Evolutionary conservation across 345 rosid genomes (phyloP), one percentile per base, ranked within the genome.

Genomic region (Salix suchowensis): DNA sequence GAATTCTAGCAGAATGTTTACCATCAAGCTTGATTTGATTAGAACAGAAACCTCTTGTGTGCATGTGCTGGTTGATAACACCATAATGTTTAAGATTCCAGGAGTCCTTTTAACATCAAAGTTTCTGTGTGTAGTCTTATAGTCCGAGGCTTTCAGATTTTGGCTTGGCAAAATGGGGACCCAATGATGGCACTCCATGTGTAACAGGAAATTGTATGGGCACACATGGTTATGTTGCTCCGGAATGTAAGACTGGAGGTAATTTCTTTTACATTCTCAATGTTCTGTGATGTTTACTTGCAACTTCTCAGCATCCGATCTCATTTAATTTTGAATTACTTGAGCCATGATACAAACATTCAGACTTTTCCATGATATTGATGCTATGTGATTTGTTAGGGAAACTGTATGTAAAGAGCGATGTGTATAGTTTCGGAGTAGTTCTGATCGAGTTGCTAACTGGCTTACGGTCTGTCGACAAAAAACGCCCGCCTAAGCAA

Each of bases 381-480:
- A 32, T 8, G 18, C 67, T 19, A 15, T 12, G 15, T 23, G 42
- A 65, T 75, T 76, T 66, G n/a, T 46, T 28, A 77, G 79, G 79
- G 19, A 65, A 23, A 24, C 26, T 77, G 37, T 24, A 21, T 62
- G 64, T 77, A 18, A 77, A 77, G 69, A 60, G 68, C 39, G 79
- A 76, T 21, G 79, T 69, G 28, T 76, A 76, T 14, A 13, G 74
- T 69, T 77, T 70, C 24, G 75, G 79, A 12, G 79, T 77, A 30
- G 70, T 70, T 48, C 48, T 77, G 74, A 26, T 70, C 46, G 79
- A 77, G 73, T 44, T 76, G 48, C 37, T 69, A n/a, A 76, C 79
- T 3, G 74, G 79, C 23, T 58, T 76, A 61, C 68, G 24, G 6
- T 50, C 74, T 11, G 0, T 68, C 8, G 74, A 76, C 16, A 40